A percentile compares a stretch with the other conserved stretches of the same genome.
Conservation (phyloP, 306 rosid genomes). For the Trifolium fragiferum region DNA sequence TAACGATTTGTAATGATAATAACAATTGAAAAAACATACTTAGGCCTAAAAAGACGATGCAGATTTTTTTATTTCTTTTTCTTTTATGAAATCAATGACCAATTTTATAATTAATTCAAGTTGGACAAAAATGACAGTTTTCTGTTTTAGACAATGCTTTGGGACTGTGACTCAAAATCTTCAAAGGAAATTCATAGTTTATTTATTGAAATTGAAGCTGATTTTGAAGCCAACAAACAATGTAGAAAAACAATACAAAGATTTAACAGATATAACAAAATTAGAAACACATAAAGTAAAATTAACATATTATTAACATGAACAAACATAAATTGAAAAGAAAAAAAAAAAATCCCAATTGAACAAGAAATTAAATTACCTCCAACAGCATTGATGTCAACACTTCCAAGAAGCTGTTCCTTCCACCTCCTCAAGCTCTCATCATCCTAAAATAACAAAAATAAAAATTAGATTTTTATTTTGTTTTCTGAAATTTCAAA, state of each 20-base stretch:
- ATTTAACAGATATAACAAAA: slow-evolving; percentile 24
- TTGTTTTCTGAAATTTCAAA: neutral
- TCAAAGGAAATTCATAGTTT: neutral
- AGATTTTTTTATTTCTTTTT: neutral
- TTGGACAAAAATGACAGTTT: slow-evolving; percentile 12
- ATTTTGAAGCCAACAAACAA: slow-evolving; percentile 17
- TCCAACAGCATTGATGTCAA: slow-evolving; percentile 81
- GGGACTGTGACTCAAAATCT: slow-evolving; percentile 8
- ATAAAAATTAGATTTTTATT: neutral
- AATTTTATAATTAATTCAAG: too few species aligned
- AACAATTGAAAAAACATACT: slow-evolving; percentile 13
- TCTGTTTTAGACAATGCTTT: slow-evolving; percentile 15
- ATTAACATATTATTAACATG: neutral
- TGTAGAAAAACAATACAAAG: neutral
- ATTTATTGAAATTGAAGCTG: slow-evolving; percentile 17
- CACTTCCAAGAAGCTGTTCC: slow-evolving; percentile 97
- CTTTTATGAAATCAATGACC: neutral
- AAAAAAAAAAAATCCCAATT: neutral
- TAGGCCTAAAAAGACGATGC: neutral
- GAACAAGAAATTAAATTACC: slow-evolving; percentile 49
- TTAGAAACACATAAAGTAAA: neutral
- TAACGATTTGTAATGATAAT: neutral
- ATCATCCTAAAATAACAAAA: slow-evolving; percentile 64
- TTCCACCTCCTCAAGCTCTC: slow-evolving; percentile 97
- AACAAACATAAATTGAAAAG: slow-evolving; percentile 4